Evolutionary conservation across 495 filamentous ascomycete species (phyloP).

Genomic region (Hypoxylon perforatum): DNA sequence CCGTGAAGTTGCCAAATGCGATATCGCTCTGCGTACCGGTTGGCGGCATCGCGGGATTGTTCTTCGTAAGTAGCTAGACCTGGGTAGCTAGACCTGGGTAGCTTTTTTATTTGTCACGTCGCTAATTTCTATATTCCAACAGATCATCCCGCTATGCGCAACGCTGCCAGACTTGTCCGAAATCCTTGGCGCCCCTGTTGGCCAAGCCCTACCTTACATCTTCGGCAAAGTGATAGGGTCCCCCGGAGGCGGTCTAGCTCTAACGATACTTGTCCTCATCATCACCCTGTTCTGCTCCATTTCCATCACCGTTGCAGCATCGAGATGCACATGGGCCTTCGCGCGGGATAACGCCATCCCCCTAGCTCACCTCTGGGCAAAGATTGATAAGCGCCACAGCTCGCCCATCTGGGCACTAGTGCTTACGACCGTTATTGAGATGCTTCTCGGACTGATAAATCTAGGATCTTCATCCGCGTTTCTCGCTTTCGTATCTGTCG

Average conservation of each 20-base stretch:
- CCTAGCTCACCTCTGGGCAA: slow-evolving; percentile 69
- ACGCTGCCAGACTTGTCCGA: slow-evolving; percentile 59
- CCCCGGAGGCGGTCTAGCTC: slow-evolving; percentile 69
- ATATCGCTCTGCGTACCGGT: slow-evolving; percentile 68
- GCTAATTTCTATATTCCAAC: slow-evolving; percentile 2
- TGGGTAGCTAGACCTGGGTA: slow-evolving; percentile 39
- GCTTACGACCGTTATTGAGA: slow-evolving; percentile 62
- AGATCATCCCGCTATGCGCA: slow-evolving; percentile 46
- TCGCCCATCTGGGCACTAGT: slow-evolving; percentile 63
- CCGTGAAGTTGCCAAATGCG: slow-evolving; percentile 67
- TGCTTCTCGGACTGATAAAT: slow-evolving; percentile 64
- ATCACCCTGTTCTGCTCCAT: slow-evolving; percentile 67
- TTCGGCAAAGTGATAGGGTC: slow-evolving; percentile 65
- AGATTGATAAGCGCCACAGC: slow-evolving; percentile 56
- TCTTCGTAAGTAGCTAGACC: slow-evolving; percentile 62
- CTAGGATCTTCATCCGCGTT: slow-evolving; percentile 67
- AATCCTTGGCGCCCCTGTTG: slow-evolving; percentile 59
- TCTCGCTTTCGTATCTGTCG: slow-evolving; percentile 65
- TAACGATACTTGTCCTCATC: slow-evolving; percentile 74
- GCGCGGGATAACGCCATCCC: slow-evolving; percentile 70
- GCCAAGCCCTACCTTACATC: slow-evolving; percentile 64
- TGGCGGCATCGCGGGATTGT: slow-evolving; percentile 68
- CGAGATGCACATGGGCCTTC: slow-evolving; percentile 65
- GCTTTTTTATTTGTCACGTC: not conserved
- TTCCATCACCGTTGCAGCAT: slow-evolving; percentile 63